Base-by-base conservation (phyloP, 1,139 yeast genomes). In the Saccharomyces hybrid region DNA sequence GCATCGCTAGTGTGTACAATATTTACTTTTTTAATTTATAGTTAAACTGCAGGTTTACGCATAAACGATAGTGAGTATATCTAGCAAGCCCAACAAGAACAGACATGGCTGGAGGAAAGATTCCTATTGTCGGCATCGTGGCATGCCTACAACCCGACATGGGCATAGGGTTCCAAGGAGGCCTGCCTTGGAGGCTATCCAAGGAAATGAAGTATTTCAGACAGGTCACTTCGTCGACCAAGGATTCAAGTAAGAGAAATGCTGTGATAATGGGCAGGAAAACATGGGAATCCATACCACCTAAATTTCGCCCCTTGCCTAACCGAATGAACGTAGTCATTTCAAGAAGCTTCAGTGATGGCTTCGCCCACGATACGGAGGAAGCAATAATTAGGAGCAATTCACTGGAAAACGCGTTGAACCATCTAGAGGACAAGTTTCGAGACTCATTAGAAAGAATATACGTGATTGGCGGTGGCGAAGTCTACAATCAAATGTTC, bases 181-280 rank as follows among this genome's bases (percentile, higher is more conserved):
- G 77, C 53, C 75, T 93, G 59, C 99, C 99, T 6, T 93, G 99
- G 99, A 77, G 85, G 52, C 76, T 93, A 32, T 77, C 82, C 54
- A 78, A 84, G 55, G 99, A 93, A 69, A 88, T 95, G 84, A 82
- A 82, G 65, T 93, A 85, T 69, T 93, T 93, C 74, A 79, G 81
- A 57, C 81, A 81, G 54, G 86, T 88, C 16, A 93, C 99, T 0
- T 73, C 83, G 3, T 61, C 62, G 1, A 66, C 71, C 2, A 50
- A 56, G 4, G 71, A 70, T 47, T 64, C 75, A 4, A 57, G 56
- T 5, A 72, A 71, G 56, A 68, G 72, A 54, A 88, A 91, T 64
- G 95, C 90, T 0, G 98, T 95, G 12, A 78, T 95, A 8, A 93
- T 95, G 99, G 99, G 99, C 4, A 78, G 97, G 55, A 86, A 84